Evolutionary conservation across 2,329 filamentous ascomycete genomes (phyloP), one percentile per base, ranked within the genome.

Genomic region (Diplodia sapinea): DNA sequence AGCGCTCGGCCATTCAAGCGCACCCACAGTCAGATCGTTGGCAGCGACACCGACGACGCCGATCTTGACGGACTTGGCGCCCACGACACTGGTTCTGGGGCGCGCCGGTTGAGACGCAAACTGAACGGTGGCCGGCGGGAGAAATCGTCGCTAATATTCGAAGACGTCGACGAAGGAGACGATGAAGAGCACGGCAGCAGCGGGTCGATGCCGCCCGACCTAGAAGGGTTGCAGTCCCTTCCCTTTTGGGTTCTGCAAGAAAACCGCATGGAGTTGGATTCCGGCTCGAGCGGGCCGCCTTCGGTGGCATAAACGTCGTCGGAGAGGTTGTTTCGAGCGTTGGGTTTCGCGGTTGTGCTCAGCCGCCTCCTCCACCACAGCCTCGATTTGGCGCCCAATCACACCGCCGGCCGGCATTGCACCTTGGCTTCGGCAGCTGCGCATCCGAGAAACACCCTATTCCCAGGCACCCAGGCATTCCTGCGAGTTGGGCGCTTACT

Each of bases 1-100:
- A 81, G 80, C 56, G 73, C 75, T 26, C 77, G 79, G 9, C 73
- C 77, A 52, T 81, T 79, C 74, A 84, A 84, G 71, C 78, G 82
- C 54, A 80, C 74, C 55, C 78, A 83, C 72, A 82, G 79, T 69
- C 77, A 82, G 72, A 83, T 79, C 66, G 74, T 82, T 33, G 79
- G 79, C 70, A 80, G 79, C 63, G 80, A 82, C 62, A 78, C 78
- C 65, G 81, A 79, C 70, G 81, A 79, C 69, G 76, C 77, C 59
- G 79, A 79, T 26, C 79, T 82, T 66, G 73, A 76, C 50, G 80
- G 82, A 26, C 77, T 76, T 17, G 73, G 79, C 66, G 74, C 75
- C 65, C 74, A 77, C 31, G 80, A 82, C 65, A 71, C 78, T 50
- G 76, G 77, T 49, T 72, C 73, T 8, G 77, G 71, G 33, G 76